Percentiles rank a stretch among this genome's conserved stretches.
phyloP scores from a whole-genome alignment of 805 yeast genomes.

The Geotrichum ghanense region DNA sequence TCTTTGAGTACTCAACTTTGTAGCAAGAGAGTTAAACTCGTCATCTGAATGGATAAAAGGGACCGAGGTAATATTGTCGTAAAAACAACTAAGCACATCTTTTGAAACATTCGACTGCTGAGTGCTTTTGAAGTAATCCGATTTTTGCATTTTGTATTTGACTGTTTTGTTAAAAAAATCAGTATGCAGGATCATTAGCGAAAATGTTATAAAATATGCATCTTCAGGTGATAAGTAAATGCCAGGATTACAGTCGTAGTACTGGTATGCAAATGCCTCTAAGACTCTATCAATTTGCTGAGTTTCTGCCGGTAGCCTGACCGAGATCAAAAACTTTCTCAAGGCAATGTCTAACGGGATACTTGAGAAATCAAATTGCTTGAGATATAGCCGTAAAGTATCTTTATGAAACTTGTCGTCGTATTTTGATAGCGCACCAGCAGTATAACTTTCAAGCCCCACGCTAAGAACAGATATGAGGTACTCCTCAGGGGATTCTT shows the following conservation, averaged over 20 bases:
- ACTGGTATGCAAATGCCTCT: conserved; percentile 43
- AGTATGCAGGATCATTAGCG: conserved; percentile 62
- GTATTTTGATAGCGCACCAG: conserved; percentile 23
- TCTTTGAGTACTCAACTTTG: conserved; percentile 29
- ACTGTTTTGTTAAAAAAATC: conserved; percentile 60
- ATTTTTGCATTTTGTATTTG: conserved; percentile 52
- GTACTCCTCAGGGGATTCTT: conserved; percentile 26
- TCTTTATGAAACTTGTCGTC: conserved; percentile 22
- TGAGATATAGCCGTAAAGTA: conserved; percentile 22
- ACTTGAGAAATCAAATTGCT: conserved; percentile 36
- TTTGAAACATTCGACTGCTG: conserved; percentile 25
- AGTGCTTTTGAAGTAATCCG: conserved; percentile 45
- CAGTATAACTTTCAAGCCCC: conserved; percentile 13
- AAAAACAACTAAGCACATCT: conserved; percentile 38
- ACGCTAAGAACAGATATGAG: conserved; percentile 21
- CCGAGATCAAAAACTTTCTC: conserved; percentile 44
- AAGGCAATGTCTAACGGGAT: conserved; percentile 59
- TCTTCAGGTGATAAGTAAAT: conserved; percentile 35
- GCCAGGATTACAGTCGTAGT: conserved; percentile 33
- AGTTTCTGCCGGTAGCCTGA: conserved; percentile 57
- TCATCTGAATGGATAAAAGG: conserved; percentile 43
- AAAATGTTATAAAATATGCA: conserved; percentile 51
- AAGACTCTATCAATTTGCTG: conserved; percentile 68
- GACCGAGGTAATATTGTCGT: conserved; percentile 51
- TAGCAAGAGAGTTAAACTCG: conserved; percentile 10